phyloP scores from a whole-genome alignment of 164 flowering plant species.

The Houttuynia cordata region DNA sequence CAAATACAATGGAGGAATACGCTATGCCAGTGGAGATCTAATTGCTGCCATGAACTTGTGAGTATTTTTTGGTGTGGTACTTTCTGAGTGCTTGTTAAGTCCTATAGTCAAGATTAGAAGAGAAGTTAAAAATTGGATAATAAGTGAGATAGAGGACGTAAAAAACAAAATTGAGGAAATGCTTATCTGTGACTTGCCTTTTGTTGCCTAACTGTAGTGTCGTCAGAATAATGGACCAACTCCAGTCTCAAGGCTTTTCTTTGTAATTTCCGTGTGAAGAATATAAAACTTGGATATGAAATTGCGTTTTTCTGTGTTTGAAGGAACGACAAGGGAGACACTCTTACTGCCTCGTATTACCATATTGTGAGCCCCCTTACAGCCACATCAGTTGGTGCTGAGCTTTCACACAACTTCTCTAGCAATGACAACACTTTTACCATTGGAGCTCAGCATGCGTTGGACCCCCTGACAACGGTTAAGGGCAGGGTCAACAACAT shows the following conservation, averaged over 20 bases:
- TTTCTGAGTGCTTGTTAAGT: background rate
- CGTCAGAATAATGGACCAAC: no score
- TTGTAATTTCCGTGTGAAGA: no score
- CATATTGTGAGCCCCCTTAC: conserved; percentile 49
- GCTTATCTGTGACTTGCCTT: no score
- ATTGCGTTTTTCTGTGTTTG: background rate
- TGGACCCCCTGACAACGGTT: conserved; percentile 58
- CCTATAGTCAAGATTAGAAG: no score
- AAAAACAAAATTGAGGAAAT: no score
- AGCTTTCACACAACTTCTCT: conserved; percentile 49
- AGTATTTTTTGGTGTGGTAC: conserved; percentile 14
- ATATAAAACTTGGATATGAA: background rate
- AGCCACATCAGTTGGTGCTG: conserved; percentile 79
- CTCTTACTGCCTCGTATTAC: conserved; percentile 59
- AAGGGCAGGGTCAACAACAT: conserved; percentile 64
- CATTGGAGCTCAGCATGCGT: conserved; percentile 66
- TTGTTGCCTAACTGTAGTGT: no score
- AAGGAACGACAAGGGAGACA: conserved; percentile 70
- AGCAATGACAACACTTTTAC: conserved; percentile 65
- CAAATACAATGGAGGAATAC: conserved; percentile 53
- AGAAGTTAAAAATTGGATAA: no score
- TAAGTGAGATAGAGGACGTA: no score
- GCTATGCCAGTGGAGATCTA: conserved; percentile 41
- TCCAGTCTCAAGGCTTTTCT: background rate
- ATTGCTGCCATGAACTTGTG: conserved; percentile 57